Conservation (phyloP, 768 basidiomycete species). For the Leccinum subgranulosum region DNA sequence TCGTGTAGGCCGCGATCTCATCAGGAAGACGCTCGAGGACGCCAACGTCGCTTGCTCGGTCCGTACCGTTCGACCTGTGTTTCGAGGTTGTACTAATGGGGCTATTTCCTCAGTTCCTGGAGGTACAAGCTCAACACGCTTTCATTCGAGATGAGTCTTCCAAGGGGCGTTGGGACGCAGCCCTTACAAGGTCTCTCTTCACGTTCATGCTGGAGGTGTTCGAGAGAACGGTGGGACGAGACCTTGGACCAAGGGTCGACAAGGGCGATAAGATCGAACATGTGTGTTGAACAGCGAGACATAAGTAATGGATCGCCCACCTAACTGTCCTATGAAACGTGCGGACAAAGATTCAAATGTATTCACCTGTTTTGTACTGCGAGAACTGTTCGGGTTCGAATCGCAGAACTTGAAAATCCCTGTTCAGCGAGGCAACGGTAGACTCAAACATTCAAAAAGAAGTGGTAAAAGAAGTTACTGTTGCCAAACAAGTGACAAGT, state of each 20-base stretch:
- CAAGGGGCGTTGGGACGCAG: constrained; percentile 96
- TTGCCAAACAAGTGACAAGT: no score
- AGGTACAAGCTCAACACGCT: constrained; percentile 96
- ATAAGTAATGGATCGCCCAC: neutral
- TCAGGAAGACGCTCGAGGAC: constrained; percentile 80
- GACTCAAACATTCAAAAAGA: no score
- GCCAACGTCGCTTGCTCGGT: constrained; percentile 70
- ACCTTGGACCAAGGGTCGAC: constrained; percentile 67
- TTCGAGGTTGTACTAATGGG: constrained; percentile 6
- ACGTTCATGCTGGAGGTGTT: constrained; percentile 92
- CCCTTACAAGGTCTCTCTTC: constrained; percentile 77
- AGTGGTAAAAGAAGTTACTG: no score
- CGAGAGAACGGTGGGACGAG: constrained; percentile 80
- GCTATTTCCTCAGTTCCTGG: constrained; percentile 62
- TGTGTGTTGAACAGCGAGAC: constrained; percentile 48
- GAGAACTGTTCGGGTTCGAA: no score
- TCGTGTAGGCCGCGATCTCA: constrained; percentile 79
- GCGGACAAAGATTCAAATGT: no score
- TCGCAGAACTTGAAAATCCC: no score
- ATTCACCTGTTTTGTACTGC: no score
- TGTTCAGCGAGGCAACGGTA: no score
- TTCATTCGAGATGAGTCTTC: constrained; percentile 91
- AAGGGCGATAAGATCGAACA: constrained; percentile 60
- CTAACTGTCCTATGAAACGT: neutral
- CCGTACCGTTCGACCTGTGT: constrained; percentile 25